phyloP scores from a whole-genome alignment of 257 asterid genomes.

The Nicotiana knightiana region DNA sequence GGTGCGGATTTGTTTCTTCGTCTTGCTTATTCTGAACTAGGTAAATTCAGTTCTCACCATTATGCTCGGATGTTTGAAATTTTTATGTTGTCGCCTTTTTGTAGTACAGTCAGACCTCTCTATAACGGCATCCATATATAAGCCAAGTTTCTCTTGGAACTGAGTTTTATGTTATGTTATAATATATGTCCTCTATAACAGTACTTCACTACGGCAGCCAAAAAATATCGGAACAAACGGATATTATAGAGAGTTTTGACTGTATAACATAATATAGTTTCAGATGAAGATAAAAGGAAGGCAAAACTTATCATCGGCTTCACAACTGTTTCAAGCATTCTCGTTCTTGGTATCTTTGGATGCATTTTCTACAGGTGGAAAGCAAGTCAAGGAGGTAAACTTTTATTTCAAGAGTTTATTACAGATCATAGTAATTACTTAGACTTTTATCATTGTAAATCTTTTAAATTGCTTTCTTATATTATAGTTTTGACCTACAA shows the following conservation, averaged over 20 bases:
- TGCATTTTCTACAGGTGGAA: constrained; percentile 1
- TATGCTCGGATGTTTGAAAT: not conserved
- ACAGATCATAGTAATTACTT: not conserved
- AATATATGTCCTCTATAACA: too few relatives aligned
- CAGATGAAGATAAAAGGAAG: constrained; percentile 1
- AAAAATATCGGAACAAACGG: too few relatives aligned
- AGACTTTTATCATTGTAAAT: too few relatives aligned
- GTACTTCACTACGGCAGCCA: too few relatives aligned
- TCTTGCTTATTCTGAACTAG: constrained; percentile 14
- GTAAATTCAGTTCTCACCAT: not conserved
- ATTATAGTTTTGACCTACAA: too few relatives aligned
- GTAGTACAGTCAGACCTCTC: not conserved
- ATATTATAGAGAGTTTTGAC: not conserved
- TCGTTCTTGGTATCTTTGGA: not conserved
- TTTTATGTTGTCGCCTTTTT: not conserved
- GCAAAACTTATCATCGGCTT: not conserved
- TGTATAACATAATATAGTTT: not conserved
- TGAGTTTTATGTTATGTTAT: too few relatives aligned
- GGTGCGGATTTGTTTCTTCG: constrained; percentile 19
- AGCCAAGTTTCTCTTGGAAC: too few relatives aligned
- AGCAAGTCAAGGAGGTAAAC: constrained; percentile 4
- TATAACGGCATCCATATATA: too few relatives aligned
- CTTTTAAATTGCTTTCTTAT: too few relatives aligned
- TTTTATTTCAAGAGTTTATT: not conserved
- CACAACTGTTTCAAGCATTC: not conserved